phyloP scores from a whole-genome alignment of 352 stramenopile species.

The Hyphochytrium catenoides region DNA sequence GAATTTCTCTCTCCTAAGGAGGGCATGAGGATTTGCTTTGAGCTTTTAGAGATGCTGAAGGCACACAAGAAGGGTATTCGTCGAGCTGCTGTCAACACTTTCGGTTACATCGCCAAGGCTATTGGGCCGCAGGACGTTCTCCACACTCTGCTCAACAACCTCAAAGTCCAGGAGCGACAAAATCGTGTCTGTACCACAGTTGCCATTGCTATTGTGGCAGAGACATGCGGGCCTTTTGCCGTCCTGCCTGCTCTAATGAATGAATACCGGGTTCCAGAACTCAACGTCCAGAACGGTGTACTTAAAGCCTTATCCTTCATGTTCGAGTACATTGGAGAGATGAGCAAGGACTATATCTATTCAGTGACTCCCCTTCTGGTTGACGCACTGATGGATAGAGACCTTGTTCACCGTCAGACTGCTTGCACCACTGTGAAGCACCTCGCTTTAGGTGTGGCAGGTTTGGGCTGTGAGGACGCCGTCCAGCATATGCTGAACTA shows the following conservation, averaged over 20 bases:
- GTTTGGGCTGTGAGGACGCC: constrained; percentile 92
- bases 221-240: constrained; percentile 97
- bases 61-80: constrained; percentile 97
- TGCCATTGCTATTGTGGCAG: constrained; percentile 96
- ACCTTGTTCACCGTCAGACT: constrained; percentile 95
- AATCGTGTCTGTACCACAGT: constrained; percentile 98
- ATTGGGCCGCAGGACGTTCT: constrained; percentile 97
- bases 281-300: constrained; percentile 99
- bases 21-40: constrained; percentile 99
- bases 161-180: constrained; percentile 97
- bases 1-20: constrained; percentile 94
- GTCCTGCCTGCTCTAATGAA: constrained; percentile 98
- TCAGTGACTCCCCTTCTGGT: constrained; percentile 91
- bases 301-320: constrained; percentile 99
- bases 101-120: constrained; percentile 97
- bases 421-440: constrained; percentile 93
- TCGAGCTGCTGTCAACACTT: constrained; percentile 92
- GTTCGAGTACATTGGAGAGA: constrained; percentile 99
- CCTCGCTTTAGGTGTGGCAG: constrained; percentile 82
- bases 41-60: constrained; percentile 97
- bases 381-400: constrained; percentile 96
- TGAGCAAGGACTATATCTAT: constrained; percentile 99
- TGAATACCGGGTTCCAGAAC: constrained; percentile 94
- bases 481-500: constrained; percentile 95
- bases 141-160: constrained; percentile 95